A percentile compares a stretch with the other conserved stretches of the same genome.
Conservation (phyloP, 2,329 filamentous ascomycete genomes). For the Claviceps fusiformis region DNA sequence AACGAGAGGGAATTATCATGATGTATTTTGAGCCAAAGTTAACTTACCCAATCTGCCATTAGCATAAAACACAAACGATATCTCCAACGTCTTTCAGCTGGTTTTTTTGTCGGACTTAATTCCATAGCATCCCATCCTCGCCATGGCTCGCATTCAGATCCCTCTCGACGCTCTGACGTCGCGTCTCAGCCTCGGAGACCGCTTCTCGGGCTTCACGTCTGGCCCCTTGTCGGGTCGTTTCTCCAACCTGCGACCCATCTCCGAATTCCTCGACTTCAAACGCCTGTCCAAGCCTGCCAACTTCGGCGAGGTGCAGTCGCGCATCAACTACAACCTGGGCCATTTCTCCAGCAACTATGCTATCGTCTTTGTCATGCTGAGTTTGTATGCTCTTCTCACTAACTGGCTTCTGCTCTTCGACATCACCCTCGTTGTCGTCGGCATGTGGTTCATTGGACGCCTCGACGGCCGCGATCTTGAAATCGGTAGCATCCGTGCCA, state of each 20-base stretch:
- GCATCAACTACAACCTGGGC: conserved; percentile 92
- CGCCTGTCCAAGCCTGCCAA: conserved; percentile 87
- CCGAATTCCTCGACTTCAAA: conserved; percentile 94
- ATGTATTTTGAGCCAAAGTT: background rate
- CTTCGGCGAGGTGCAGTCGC: conserved; percentile 78
- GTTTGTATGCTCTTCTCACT: conserved; percentile 86
- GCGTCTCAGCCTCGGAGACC: conserved; percentile 71
- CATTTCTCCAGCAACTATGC: conserved; percentile 99
- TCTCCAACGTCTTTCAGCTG: background rate
- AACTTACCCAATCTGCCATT: background rate
- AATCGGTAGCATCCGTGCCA: conserved; percentile 68
- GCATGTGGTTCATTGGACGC: conserved; percentile 85
- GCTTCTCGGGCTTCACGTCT: conserved; percentile 70
- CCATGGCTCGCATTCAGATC: conserved; percentile 81
- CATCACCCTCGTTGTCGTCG: conserved; percentile 72
- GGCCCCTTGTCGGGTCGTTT: conserved; percentile 73
- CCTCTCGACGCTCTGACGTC: conserved; percentile 86
- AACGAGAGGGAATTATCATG: background rate
- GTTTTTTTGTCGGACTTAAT: background rate
- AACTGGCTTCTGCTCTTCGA: conserved; percentile 81
- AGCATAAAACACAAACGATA: background rate
- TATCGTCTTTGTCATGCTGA: conserved; percentile 84
- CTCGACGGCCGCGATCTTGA: conserved; percentile 81
- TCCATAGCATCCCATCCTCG: conserved; percentile 3
- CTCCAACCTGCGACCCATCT: conserved; percentile 78